phyloP scores from a whole-genome alignment of 257 asterid genomes.

The Nyctanthes arbortristis region DNA sequence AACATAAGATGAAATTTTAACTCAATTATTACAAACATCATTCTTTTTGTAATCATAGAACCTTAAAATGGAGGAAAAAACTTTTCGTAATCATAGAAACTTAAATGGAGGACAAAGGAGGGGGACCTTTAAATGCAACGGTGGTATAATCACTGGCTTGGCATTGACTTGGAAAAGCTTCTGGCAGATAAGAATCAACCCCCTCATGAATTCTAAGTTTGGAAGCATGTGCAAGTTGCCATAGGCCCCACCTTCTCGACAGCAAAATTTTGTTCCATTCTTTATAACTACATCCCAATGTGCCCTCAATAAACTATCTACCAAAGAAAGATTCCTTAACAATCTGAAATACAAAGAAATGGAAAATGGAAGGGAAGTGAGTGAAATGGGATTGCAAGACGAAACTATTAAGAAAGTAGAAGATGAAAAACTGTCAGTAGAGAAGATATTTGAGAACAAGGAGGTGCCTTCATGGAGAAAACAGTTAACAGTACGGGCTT shows the following conservation, averaged over 20 bases:
- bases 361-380: conserved; percentile 13
- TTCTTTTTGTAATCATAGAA: too few species aligned
- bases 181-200: too few species aligned
- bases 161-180: too few species aligned
- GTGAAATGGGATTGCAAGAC: conserved; percentile 9
- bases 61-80: too few species aligned
- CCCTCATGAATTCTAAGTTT: too few species aligned
- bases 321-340: neutral
- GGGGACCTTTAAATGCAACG: too few species aligned
- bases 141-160: too few species aligned
- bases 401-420: conserved; percentile 2
- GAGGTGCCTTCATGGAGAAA: conserved; percentile 62
- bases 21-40: too few species aligned
- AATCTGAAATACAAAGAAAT: neutral
- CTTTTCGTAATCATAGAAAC: too few species aligned
- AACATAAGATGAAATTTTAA: too few species aligned
- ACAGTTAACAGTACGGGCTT: conserved; percentile 59
- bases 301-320: neutral
- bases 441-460: conserved; percentile 40
- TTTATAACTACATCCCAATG: conserved; percentile 5
- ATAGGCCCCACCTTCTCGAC: conserved; percentile 19
- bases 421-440: conserved; percentile 31
- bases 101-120: too few species aligned
- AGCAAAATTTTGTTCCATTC: conserved; percentile 22
- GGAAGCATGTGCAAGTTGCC: conserved; percentile 21